These are phyloP conservation scores for Trichoderma asperellum DNA, from an alignment of 2,329 filamentous ascomycete genomes.

Conservation along the genomic window DNA sequence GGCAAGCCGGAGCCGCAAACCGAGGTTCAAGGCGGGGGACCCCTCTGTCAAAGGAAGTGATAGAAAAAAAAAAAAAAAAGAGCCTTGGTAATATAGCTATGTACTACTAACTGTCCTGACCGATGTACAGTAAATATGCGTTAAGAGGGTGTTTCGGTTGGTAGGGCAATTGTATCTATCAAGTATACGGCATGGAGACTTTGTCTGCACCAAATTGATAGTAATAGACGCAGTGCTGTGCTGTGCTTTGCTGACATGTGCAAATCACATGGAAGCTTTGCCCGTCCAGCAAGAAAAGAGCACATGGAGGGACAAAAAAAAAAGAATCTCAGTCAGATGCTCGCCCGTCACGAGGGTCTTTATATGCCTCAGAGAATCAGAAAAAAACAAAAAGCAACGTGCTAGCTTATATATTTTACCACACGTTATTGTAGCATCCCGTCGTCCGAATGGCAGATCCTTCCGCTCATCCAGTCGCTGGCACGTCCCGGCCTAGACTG, in stretches of 20 bases:
- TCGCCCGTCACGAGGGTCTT: conserved; percentile 13
- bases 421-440: conserved; percentile 3
- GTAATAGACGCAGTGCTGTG: too few species aligned
- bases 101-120: neutral
- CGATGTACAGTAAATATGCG: neutral
- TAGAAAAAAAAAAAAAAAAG: neutral
- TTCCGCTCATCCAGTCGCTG: conserved; percentile 3
- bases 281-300: neutral
- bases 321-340: conserved; percentile 4
- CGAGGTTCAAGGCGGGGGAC: conserved; percentile 25
- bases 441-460: conserved; percentile 14
- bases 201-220: too few species aligned
- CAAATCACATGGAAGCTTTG: neutral
- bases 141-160: neutral
- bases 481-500: neutral
- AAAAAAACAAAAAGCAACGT: neutral
- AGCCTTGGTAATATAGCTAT: neutral
- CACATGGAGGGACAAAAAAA: too few species aligned
- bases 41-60: neutral
- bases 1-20: conserved; percentile 5
- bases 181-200: neutral
- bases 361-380: neutral
- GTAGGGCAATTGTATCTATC: neutral
- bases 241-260: neutral
- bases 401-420: neutral